Evolutionary conservation across 2,329 filamentous ascomycete genomes (phyloP), one percentile per base, ranked within the genome.

Genomic region (Zopfia rhizophila): DNA sequence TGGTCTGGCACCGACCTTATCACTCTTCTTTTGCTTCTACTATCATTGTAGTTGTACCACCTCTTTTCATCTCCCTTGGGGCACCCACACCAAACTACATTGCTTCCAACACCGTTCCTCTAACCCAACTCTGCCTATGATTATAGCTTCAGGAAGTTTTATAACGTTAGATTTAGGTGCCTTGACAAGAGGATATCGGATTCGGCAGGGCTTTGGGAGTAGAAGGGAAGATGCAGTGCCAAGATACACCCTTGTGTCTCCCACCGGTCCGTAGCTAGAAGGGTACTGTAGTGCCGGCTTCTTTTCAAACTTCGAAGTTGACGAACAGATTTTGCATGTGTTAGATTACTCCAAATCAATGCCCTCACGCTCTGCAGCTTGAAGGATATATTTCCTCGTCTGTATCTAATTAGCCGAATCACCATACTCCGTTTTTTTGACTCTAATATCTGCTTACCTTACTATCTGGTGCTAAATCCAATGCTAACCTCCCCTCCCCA

Each of bases 401-500:
- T 90, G 50, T 38, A 33, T 17, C 32, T 18, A 45, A 27, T 48
- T 24, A 45, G 48, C 29, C 14, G 8, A 32, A 8, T 8, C 29
- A n/a, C n/a, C n/a, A n/a, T 17, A 7, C 16, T 32, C 12, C 7
- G 14, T 7, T 7, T 14, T 32, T 14, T 17, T 32, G 11, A 8
- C 24, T 27, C 32, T 19, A 16, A 16, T 27, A 28, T 31, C 14
- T 27, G 75, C 78, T 53, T 72, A 92, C 90, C 77, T 93, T 93
- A 44, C 81, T 83, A 74, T 97, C 92, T 1, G 94, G 94, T 8
- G 90, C 91, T 44, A 96, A 75, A 53, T 96, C 88, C 47, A 97
- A 79, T 6, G 94, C 84, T 43, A 91, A 64, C 53, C 76, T 78
- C 1, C 88, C 92, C 51, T 90, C 86, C 3, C 60, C 70, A 63